phyloP scores from a whole-genome alignment of 2,329 filamentous ascomycete genomes.

The Emmonsiellopsis sp. region DNA sequence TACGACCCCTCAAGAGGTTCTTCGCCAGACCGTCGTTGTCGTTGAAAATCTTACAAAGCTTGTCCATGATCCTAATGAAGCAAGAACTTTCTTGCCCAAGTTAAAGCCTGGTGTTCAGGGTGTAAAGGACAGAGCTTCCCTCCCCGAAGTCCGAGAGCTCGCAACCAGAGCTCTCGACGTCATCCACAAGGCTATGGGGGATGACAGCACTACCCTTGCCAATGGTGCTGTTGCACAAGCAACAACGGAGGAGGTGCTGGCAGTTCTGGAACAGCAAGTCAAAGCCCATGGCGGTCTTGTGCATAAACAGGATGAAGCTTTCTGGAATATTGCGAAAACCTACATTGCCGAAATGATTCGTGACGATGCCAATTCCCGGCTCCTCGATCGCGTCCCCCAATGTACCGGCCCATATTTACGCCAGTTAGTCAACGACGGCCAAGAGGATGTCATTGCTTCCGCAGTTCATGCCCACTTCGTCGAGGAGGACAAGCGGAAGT shows the following conservation, averaged over 20 bases:
- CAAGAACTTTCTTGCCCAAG: constrained; percentile 88
- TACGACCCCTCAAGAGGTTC: constrained; percentile 81
- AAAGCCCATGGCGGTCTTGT: constrained; percentile 57
- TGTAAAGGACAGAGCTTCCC: constrained; percentile 76
- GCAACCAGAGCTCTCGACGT: constrained; percentile 72
- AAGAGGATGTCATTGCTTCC: constrained; percentile 57
- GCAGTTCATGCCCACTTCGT: constrained; percentile 70
- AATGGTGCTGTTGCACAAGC: constrained; percentile 52
- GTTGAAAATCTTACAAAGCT: constrained; percentile 97
- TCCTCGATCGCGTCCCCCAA: constrained; percentile 60
- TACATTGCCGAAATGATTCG: constrained; percentile 80
- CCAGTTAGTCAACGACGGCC: constrained; percentile 54
- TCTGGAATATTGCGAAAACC: constrained; percentile 57
- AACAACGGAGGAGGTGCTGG: constrained; percentile 62
- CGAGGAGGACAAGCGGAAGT: constrained; percentile 79
- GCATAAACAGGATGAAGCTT: constrained; percentile 50
- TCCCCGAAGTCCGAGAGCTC: constrained; percentile 89
- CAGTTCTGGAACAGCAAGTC: constrained; percentile 65
- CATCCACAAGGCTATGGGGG: constrained; percentile 87
- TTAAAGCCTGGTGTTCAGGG: constrained; percentile 86
- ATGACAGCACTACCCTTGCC: constrained; percentile 53
- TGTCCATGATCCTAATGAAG: constrained; percentile 91
- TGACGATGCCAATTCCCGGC: constrained; percentile 77
- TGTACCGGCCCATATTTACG: constrained; percentile 68
- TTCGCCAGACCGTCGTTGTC: constrained; percentile 91